Percentiles rank a stretch among this genome's conserved stretches.
These are phyloP conservation scores for Xylaria sp. DNA, from an alignment of 2,329 filamentous ascomycete genomes.

Conservation along the genomic window DNA sequence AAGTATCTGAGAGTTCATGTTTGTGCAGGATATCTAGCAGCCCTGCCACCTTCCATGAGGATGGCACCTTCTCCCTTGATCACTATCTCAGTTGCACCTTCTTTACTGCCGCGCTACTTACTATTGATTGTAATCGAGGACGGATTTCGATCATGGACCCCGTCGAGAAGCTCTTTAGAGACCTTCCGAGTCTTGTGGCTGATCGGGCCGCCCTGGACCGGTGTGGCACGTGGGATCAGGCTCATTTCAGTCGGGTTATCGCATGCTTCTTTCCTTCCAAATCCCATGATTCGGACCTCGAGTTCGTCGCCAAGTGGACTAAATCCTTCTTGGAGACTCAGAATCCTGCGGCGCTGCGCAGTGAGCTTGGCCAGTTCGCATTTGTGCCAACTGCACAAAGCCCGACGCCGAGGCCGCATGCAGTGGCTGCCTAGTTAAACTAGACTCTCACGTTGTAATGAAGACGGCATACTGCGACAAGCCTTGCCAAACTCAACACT, in stretches of 20 bases:
- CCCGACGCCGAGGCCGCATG: conserved; percentile 5
- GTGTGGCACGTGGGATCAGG: not conserved
- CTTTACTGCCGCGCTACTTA: not conserved
- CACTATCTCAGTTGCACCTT: not conserved
- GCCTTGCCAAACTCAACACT: conserved; percentile 26
- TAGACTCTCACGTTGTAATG: conserved; percentile 24
- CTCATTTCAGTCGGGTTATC: not conserved
- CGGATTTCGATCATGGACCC: conserved; percentile 23
- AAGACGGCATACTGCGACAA: conserved; percentile 28
- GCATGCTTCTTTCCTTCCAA: not conserved
- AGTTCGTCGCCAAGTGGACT: not conserved
- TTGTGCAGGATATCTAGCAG: conserved; percentile 6
- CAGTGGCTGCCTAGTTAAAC: conserved; percentile 19
- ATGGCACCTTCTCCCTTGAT: not conserved
- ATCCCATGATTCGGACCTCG: conserved; percentile 13
- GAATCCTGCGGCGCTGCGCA: not conserved
- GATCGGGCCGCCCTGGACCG: not conserved
- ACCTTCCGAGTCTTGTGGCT: conserved; percentile 19
- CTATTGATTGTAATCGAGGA: not conserved
- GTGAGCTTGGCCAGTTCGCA: conserved; percentile 22
- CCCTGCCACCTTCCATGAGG: not conserved
- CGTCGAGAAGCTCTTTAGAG: conserved; percentile 29
- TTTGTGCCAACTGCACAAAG: conserved; percentile 25
- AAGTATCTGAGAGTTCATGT: conserved; percentile 4
- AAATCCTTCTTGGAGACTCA: not conserved